Base-by-base conservation (phyloP, 257 asterid species). In the Solanum chmielewskii region DNA sequence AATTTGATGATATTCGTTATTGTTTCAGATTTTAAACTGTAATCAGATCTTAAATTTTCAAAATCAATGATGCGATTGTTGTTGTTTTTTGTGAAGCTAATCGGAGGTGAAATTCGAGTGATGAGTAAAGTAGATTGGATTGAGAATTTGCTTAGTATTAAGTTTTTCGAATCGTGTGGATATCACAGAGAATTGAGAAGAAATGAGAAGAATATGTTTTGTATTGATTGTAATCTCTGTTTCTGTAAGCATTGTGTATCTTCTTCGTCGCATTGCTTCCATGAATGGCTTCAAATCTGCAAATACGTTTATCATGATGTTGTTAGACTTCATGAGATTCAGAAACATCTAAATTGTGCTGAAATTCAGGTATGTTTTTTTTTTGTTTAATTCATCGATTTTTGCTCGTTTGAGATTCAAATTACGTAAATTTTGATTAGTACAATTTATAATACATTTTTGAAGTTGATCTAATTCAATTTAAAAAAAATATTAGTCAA, bases 221-320 rank as follows among this genome's bases (percentile, higher is more conserved):
- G 98, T 90, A 89, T 95, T 21, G 98, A 95, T 84, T 95, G 98
- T 86, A 88, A 84, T 85, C 78, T 89, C 42, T 90, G 94, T 45
- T 89, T 92, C 16, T 95, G 98, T 29, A 94, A 91, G 83, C 95
- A 94, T 77, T 95, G 97, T 87, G 76, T 92, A 60, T 23, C 60
- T 83, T 89, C 93, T 47, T 81, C 93, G 11, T 33, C 87, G 52
- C 92, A 88, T 60, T 88, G 86, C 83, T 90, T 87, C 88, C 95
- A 89, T 88, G 88, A 91, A 23, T 92, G 92, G 88, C 93, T 95
- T 39, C 97, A 95, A 91, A 92, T 95, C 90, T 93, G 98, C 91
- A 95, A 91, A 76, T 94, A 95, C 76, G 98, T 95, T 5, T 95
- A 95, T 77, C 96, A 92, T 87, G 93, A 95, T 84, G 98, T 95